A percentile compares a stretch with the other conserved stretches of the same genome.
These are phyloP conservation scores for Alternaria angustiovoidea DNA, from an alignment of 2,329 filamentous ascomycete genomes.

Conservation along the genomic window DNA sequence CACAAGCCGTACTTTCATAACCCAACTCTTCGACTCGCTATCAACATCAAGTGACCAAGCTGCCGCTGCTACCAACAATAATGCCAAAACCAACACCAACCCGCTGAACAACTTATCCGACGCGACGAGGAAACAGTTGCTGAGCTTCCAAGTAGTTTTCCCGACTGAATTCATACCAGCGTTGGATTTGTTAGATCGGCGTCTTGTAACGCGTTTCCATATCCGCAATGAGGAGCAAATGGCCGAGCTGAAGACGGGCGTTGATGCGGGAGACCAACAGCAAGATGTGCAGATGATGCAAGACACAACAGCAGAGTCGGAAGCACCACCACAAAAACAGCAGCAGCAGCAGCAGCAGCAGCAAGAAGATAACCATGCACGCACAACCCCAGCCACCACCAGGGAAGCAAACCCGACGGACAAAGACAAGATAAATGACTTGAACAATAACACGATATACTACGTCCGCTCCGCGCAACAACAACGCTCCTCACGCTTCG, in stretches of 20 bases:
- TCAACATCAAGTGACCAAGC: slow-evolving; percentile 19
- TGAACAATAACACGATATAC: slow-evolving; percentile 52
- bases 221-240: slow-evolving; percentile 14
- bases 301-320: background rate
- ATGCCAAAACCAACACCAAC: slow-evolving; percentile 44
- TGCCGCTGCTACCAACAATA: slow-evolving; percentile 20
- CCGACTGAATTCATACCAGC: slow-evolving; percentile 82
- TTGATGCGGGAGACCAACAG: too few relatives aligned
- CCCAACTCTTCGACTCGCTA: slow-evolving; percentile 43
- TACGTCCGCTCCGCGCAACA: slow-evolving; percentile 69
- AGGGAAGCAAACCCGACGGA: background rate
- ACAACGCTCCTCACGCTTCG: slow-evolving; percentile 48
- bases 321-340: background rate
- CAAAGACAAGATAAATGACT: background rate
- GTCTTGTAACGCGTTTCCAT: slow-evolving; percentile 67
- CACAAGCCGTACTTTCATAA: slow-evolving; percentile 43
- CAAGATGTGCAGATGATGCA: background rate
- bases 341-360: too few relatives aligned
- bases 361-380: background rate
- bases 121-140: slow-evolving; percentile 60
- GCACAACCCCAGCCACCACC: background rate
- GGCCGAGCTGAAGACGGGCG: background rate
- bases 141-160: slow-evolving; percentile 85
- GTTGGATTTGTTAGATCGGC: slow-evolving; percentile 84
- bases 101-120: slow-evolving; percentile 49